Conservation (phyloP, 306 rosid genomes). For the Betula pendula region DNA sequence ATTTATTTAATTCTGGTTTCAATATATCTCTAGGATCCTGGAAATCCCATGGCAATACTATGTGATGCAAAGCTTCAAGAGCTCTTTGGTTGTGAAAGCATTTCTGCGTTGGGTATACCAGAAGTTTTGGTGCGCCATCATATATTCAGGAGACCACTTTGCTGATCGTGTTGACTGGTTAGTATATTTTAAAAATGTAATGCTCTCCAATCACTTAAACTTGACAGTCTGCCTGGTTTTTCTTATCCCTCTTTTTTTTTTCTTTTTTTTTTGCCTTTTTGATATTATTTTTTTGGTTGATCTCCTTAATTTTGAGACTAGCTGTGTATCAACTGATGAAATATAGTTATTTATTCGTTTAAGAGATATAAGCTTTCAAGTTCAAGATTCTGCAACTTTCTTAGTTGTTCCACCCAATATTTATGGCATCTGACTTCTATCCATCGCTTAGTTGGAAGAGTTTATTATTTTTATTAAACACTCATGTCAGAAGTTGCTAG, state of each 20-base stretch:
- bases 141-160: constrained; percentile 67
- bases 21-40: constrained; percentile 62
- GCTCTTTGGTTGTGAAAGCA: constrained; percentile 79
- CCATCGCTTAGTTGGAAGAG: not conserved
- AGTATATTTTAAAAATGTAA: constrained; percentile 28
- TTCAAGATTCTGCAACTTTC: not conserved
- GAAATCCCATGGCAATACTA: constrained; percentile 61
- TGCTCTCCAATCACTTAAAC: constrained; percentile 14
- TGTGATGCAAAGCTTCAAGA: constrained; percentile 81
- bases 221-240: not conserved
- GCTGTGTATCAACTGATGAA: not conserved
- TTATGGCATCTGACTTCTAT: not conserved
- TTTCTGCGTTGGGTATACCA: constrained; percentile 71
- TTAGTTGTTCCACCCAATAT: not conserved
- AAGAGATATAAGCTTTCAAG: not conserved
- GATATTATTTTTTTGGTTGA: not conserved
- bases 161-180: constrained; percentile 47
- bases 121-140: constrained; percentile 73
- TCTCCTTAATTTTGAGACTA: not conserved
- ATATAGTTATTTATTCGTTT: not conserved
- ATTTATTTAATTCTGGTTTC: not conserved
- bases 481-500: not conserved
- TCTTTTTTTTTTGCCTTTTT: no score
- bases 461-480: no score
- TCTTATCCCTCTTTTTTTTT: no score